phyloP scores from a whole-genome alignment of 257 asterid species.

The Salvia rosmarinus region DNA sequence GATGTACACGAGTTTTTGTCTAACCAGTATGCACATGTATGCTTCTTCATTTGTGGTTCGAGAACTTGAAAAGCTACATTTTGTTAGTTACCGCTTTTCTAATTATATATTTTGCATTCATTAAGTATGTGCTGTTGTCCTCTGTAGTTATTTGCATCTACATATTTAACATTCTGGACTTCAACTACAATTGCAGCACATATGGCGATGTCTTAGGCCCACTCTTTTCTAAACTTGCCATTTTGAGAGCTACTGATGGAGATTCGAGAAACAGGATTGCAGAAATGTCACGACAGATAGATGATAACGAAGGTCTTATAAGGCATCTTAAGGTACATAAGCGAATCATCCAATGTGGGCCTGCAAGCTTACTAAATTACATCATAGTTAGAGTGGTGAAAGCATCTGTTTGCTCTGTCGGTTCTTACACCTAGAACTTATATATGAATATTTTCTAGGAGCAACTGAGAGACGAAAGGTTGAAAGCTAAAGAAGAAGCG shows the following conservation, averaged over 20 bases:
- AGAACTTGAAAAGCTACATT: not conserved
- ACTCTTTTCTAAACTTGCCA: constrained; percentile 45
- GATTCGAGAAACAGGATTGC: constrained; percentile 51
- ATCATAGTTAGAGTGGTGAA: not conserved
- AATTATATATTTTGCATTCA: no score
- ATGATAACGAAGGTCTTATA: constrained; percentile 61
- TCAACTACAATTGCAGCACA: constrained; percentile 42
- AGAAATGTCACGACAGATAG: constrained; percentile 57
- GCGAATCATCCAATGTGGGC: not conserved
- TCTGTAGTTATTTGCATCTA: not conserved
- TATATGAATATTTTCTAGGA: constrained; percentile 52
- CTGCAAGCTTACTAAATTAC: not conserved
- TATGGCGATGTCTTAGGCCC: constrained; percentile 57
- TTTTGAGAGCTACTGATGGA: constrained; percentile 46
- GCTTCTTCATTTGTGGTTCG: not conserved
- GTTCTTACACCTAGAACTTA: not conserved
- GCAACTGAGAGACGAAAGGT: constrained; percentile 62
- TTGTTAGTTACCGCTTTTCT: not conserved
- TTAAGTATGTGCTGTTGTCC: not conserved
- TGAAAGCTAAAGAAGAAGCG: constrained; percentile 88
- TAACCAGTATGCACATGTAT: constrained; percentile 16
- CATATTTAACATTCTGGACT: constrained; percentile 25
- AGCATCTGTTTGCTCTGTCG: not conserved
- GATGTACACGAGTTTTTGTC: no score
- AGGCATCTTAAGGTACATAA: constrained; percentile 69